phyloP scores from a whole-genome alignment of 2,329 filamentous ascomycete genomes.

The Calonectria multiphialidica region DNA sequence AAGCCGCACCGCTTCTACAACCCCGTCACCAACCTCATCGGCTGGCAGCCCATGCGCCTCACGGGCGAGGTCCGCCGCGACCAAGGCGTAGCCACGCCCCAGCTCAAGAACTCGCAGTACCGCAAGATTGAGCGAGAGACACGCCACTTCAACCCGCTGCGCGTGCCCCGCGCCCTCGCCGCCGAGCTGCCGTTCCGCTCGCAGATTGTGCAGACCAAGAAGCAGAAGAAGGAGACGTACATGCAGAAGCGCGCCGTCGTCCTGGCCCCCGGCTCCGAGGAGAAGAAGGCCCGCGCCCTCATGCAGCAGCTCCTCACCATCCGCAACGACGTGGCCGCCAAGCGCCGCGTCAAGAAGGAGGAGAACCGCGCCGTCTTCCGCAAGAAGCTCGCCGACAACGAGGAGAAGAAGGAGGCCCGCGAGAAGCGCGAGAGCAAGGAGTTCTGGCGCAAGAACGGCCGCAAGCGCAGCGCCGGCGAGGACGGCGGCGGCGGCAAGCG shows the following conservation, averaged over 20 bases:
- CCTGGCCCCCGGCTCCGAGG: slow-evolving; percentile 81
- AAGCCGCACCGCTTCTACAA: slow-evolving; percentile 98
- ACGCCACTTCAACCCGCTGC: slow-evolving; percentile 83
- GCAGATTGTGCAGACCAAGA: slow-evolving; percentile 85
- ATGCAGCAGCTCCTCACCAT: slow-evolving; percentile 95
- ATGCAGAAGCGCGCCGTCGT: slow-evolving; percentile 97
- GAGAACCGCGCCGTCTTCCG: slow-evolving; percentile 84
- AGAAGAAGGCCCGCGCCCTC: slow-evolving; percentile 87
- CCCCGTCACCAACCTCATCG: slow-evolving; percentile 91
- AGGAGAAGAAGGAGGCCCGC: slow-evolving; percentile 86
- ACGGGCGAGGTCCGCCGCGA: slow-evolving; percentile 91
- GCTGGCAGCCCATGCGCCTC: slow-evolving; percentile 93
- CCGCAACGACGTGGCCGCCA: slow-evolving; percentile 89
- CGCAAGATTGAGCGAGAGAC: slow-evolving; percentile 73
- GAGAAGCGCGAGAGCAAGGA: slow-evolving; percentile 95
- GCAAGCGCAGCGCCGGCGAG: slow-evolving; percentile 66
- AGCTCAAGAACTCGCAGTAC: slow-evolving; percentile 88
- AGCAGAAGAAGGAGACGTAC: slow-evolving; percentile 86
- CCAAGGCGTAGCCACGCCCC: slow-evolving; percentile 80
- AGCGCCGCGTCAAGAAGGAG: slow-evolving; percentile 87
- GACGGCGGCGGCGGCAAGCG: slow-evolving; percentile 52
- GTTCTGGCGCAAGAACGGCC: slow-evolving; percentile 92
- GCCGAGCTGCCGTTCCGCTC: slow-evolving; percentile 92
- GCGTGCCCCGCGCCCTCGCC: slow-evolving; percentile 83
- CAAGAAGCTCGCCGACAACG: slow-evolving; percentile 83